phyloP scores from a whole-genome alignment of 1,284 basidiomycete genomes.

The Malassezia arunalokei region DNA sequence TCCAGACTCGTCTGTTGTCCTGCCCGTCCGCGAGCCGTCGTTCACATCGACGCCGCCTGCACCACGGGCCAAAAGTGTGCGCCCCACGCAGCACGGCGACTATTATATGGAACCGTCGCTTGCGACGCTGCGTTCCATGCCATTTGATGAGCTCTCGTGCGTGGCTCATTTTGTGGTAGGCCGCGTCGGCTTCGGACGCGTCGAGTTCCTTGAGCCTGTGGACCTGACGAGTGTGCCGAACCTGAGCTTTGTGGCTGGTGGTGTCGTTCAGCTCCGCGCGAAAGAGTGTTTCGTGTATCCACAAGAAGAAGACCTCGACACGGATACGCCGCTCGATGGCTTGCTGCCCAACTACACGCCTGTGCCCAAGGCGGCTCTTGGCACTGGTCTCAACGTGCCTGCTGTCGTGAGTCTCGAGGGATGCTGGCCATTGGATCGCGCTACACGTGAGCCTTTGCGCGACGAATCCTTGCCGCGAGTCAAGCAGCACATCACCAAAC shows the following conservation, averaged over 20 bases:
- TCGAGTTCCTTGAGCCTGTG: slow-evolving; percentile 73
- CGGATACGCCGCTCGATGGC: slow-evolving; percentile 36
- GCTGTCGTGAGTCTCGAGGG: slow-evolving; percentile 67
- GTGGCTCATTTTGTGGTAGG: slow-evolving; percentile 67
- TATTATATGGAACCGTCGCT: slow-evolving; percentile 39
- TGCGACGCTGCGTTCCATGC: slow-evolving; percentile 26
- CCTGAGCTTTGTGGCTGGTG: slow-evolving; percentile 68
- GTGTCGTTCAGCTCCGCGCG: slow-evolving; percentile 74
- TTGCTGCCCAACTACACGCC: slow-evolving; percentile 34
- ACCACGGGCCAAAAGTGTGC: slow-evolving; percentile 15
- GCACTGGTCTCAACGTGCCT: slow-evolving; percentile 76
- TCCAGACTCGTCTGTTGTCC: background rate
- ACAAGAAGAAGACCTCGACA: slow-evolving; percentile 51
- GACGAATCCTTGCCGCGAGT: slow-evolving; percentile 61
- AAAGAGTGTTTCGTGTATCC: slow-evolving; percentile 89
- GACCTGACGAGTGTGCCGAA: slow-evolving; percentile 76
- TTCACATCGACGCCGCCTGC: slow-evolving; percentile 15
- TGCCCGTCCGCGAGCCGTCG: background rate
- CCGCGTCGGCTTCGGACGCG: slow-evolving; percentile 76
- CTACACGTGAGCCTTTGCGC: slow-evolving; percentile 76
- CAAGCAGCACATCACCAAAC: slow-evolving; percentile 65
- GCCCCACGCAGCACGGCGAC: slow-evolving; percentile 22
- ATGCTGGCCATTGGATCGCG: slow-evolving; percentile 84
- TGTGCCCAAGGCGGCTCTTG: slow-evolving; percentile 55
- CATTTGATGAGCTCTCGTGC: slow-evolving; percentile 55